A percentile compares a stretch with the other conserved stretches of the same genome.
These are phyloP conservation scores for Paramecium sonneborni DNA, from an alignment of 73 alveolate genomes.

Conservation along the genomic window DNA sequence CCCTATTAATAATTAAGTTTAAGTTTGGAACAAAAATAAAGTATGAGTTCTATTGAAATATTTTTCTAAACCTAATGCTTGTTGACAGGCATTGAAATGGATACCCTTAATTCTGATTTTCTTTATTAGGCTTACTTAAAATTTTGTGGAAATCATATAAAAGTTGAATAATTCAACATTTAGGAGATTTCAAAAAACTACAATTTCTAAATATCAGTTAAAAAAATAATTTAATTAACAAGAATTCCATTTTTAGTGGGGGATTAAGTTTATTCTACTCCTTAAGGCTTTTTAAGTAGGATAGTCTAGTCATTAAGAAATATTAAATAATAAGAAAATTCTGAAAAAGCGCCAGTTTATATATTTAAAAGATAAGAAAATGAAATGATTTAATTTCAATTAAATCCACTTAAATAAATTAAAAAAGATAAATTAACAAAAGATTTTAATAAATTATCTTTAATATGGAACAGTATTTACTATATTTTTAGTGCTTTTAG, in stretches of 20 bases:
- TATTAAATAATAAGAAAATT: too few species aligned
- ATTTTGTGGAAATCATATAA: not conserved
- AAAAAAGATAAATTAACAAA: not conserved
- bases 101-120: not conserved
- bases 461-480: not conserved
- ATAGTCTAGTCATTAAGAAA: not conserved
- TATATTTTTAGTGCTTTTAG: too few species aligned
- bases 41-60: not conserved
- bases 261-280: not conserved
- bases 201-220: not conserved
- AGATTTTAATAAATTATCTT: not conserved
- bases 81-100: constrained; percentile 8
- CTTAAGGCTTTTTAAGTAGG: not conserved
- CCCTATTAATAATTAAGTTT: not conserved
- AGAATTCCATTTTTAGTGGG: too few species aligned
- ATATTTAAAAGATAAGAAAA: not conserved
- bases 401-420: constrained; percentile 15
- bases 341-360: not conserved
- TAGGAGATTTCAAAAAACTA: constrained; percentile 1
- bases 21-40: not conserved
- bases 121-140: not conserved
- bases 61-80: not conserved
- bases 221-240: not conserved
- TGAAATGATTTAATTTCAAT: too few species aligned
- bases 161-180: not conserved